A percentile compares a stretch with the other conserved stretches of the same genome.
phyloP scores from a whole-genome alignment of 768 basidiomycete species.

The Nidularia pulvinata region DNA sequence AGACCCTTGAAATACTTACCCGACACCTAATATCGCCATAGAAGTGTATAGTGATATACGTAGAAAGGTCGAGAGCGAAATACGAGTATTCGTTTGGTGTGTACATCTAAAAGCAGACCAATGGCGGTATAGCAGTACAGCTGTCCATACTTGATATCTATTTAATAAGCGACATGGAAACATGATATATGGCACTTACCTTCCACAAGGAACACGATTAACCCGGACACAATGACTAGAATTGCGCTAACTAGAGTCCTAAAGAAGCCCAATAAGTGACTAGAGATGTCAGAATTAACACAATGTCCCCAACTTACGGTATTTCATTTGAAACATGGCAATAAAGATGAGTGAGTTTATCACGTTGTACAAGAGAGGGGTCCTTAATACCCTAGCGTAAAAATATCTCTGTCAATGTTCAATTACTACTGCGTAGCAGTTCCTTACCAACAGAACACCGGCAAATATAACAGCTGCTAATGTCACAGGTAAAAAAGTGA shows the following conservation, averaged over 20 bases:
- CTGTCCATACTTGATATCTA: conserved; percentile 9
- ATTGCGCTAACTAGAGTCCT: conserved; percentile 1
- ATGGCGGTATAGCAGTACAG: conserved; percentile 8
- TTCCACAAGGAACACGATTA: conserved; percentile 11
- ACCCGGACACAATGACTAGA: conserved; percentile 4
- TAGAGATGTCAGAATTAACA: neutral
- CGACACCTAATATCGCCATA: conserved; percentile 2
- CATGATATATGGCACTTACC: conserved; percentile 1
- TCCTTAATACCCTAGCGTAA: conserved; percentile 1
- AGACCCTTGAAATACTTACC: too few relatives aligned
- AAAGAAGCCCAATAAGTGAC: conserved; percentile 1
- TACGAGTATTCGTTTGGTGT: neutral
- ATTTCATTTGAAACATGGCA: conserved; percentile 8
- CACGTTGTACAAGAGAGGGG: conserved; percentile 4
- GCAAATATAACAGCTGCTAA: too few relatives aligned
- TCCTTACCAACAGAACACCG: neutral
- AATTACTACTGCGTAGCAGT: neutral
- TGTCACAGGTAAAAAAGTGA: neutral
- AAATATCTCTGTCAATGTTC: neutral
- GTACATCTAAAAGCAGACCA: conserved; percentile 4
- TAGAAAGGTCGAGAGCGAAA: conserved; percentile 11
- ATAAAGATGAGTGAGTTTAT: conserved; percentile 10
- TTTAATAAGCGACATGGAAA: neutral
- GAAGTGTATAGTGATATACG: conserved; percentile 11
- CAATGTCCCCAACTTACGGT: conserved; percentile 6